phyloP scores from a whole-genome alignment of 2,329 filamentous ascomycete species.

The Emergomyces africanus region DNA sequence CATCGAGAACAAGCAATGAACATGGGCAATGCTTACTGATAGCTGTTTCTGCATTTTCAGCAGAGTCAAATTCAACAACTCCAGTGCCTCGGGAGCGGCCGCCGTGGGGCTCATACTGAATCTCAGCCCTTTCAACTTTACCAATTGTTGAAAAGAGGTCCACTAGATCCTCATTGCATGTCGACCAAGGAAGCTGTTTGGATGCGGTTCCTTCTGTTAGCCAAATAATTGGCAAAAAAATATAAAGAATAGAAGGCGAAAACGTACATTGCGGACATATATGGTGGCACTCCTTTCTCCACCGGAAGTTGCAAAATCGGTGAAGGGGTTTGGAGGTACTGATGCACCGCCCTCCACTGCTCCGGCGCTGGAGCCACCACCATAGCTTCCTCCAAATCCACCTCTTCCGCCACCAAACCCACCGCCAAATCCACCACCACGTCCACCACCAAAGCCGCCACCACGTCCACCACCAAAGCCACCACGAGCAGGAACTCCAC shows the following conservation, averaged over 20 bases:
- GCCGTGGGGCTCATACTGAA: slow-evolving; percentile 94
- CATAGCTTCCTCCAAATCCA: slow-evolving; percentile 35
- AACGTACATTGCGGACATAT: slow-evolving; percentile 90
- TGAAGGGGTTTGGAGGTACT: slow-evolving; percentile 69
- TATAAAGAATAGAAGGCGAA: not conserved
- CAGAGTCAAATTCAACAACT: slow-evolving; percentile 83
- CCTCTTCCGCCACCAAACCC: slow-evolving; percentile 35
- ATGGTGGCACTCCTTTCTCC: slow-evolving; percentile 74
- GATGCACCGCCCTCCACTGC: slow-evolving; percentile 30
- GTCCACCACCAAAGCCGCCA: slow-evolving; percentile 42
- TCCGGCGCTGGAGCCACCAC: slow-evolving; percentile 30
- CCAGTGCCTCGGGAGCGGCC: slow-evolving; percentile 89
- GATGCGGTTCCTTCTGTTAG: slow-evolving; percentile 9
- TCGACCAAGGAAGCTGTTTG: slow-evolving; percentile 85
- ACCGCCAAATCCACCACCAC: slow-evolving; percentile 48
- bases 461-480: slow-evolving; percentile 47
- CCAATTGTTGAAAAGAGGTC: slow-evolving; percentile 97
- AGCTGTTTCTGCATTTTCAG: slow-evolving; percentile 77
- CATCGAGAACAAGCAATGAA: slow-evolving; percentile 3
- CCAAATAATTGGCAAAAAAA: slow-evolving; percentile 3
- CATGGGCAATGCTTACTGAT: slow-evolving; percentile 45
- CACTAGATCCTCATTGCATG: slow-evolving; percentile 92
- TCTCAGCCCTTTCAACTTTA: slow-evolving; percentile 96
- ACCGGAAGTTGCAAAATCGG: slow-evolving; percentile 77
- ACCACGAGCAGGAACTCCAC: slow-evolving; percentile 32